These are phyloP conservation scores for Thraustotheca clavata DNA, from an alignment of 352 stramenopile species.

Conservation along the genomic window DNA sequence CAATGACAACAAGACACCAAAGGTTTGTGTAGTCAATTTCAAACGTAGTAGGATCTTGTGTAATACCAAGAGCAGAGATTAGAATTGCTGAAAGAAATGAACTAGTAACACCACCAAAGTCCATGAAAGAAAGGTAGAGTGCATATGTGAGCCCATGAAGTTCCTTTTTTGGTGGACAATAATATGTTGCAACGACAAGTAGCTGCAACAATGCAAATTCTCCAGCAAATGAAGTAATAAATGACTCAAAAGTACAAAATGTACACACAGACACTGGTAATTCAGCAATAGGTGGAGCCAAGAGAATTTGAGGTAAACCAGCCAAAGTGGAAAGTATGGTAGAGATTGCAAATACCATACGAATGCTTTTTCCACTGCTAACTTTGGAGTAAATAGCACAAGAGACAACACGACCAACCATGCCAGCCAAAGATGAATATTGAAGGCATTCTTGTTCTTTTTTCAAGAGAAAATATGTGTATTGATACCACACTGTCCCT, in stretches of 20 bases:
- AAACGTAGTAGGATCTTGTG: slow-evolving; percentile 41
- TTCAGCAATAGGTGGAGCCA: slow-evolving; percentile 42
- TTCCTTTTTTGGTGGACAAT: slow-evolving; percentile 41
- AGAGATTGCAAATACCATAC: slow-evolving; percentile 63
- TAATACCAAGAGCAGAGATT: slow-evolving; percentile 49
- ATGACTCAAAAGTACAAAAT: slow-evolving; percentile 56
- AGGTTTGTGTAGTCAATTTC: slow-evolving; percentile 51
- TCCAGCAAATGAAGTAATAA: slow-evolving; percentile 65
- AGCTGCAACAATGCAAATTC: slow-evolving; percentile 77
- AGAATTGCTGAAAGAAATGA: slow-evolving; percentile 48
- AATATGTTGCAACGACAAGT: slow-evolving; percentile 76
- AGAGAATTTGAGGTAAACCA: slow-evolving; percentile 48
- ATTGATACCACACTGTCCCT: slow-evolving; percentile 74
- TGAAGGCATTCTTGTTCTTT: slow-evolving; percentile 59
- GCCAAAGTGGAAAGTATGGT: slow-evolving; percentile 56
- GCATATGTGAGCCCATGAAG: slow-evolving; percentile 72
- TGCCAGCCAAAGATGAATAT: slow-evolving; percentile 56
- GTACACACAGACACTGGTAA: slow-evolving; percentile 59
- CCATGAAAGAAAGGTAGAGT: slow-evolving; percentile 77
- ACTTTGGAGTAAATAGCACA: slow-evolving; percentile 68
- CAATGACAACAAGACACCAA: slow-evolving; percentile 51
- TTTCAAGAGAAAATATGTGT: slow-evolving; percentile 53
- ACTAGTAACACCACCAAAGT: slow-evolving; percentile 72
- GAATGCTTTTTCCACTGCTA: slow-evolving; percentile 52
- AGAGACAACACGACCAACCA: slow-evolving; percentile 59